phyloP scores from a whole-genome alignment of 768 basidiomycete genomes.

The Mycena capillaripes region DNA sequence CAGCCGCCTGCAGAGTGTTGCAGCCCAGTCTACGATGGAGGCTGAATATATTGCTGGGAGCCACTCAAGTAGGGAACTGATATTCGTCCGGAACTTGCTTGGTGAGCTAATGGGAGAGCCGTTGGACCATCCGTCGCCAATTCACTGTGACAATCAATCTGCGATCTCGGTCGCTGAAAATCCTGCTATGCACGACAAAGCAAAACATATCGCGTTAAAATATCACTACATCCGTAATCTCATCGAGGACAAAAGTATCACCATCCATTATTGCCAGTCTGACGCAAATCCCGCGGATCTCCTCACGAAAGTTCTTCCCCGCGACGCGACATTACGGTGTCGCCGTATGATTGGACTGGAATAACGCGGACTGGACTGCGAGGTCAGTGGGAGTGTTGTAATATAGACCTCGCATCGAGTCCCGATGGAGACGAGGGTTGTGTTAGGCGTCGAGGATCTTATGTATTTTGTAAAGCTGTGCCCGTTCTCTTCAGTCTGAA shows the following conservation, averaged over 20 bases:
- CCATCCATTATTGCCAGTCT: background rate
- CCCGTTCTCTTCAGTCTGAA: no score
- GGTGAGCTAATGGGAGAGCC: background rate
- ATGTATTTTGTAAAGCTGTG: no score
- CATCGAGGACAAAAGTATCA: background rate
- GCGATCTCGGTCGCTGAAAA: background rate
- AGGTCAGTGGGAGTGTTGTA: no score
- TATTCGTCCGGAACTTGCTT: background rate
- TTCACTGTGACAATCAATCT: constrained; percentile 12
- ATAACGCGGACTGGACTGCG: no score
- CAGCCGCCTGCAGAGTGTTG: background rate
- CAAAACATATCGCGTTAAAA: background rate
- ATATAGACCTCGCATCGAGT: no score
- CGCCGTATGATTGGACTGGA: no score
- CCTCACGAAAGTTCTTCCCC: constrained; percentile 2
- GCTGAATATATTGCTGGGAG: background rate
- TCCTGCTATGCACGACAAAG: constrained; percentile 4
- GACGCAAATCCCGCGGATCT: background rate
- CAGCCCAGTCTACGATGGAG: background rate
- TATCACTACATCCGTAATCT: constrained; percentile 7
- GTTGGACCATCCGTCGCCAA: background rate
- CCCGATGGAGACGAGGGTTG: no score
- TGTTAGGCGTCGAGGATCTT: no score
- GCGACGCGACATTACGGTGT: no score
- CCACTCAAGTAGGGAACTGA: no score